Percentiles rank a stretch among this genome's conserved stretches.
These are phyloP conservation scores for Gamarada debralockiae DNA, from an alignment of 495 filamentous ascomycete species.

Conservation along the genomic window DNA sequence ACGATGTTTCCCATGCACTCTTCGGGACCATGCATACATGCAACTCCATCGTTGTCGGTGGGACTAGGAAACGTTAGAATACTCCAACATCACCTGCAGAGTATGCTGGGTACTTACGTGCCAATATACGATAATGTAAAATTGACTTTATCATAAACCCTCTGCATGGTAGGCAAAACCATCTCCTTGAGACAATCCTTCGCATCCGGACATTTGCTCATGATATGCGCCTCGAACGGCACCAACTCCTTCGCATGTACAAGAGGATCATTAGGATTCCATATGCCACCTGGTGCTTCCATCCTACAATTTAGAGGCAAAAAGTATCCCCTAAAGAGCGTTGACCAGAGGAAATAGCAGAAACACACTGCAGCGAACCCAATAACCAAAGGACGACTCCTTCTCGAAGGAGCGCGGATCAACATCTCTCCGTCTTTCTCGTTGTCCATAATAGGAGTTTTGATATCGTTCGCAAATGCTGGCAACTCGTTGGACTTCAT, in stretches of 20 bases:
- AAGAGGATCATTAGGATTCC: not conserved
- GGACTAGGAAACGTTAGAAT: conserved; percentile 27
- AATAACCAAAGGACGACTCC: conserved; percentile 9
- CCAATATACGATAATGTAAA: conserved; percentile 92
- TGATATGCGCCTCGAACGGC: conserved; percentile 86
- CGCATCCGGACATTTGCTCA: conserved; percentile 93
- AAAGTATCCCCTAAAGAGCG: not conserved
- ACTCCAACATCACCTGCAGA: not conserved
- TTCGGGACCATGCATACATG: conserved; percentile 81
- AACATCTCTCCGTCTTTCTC: conserved; percentile 12
- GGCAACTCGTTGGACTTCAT: conserved; percentile 11
- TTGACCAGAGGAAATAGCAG: conserved; percentile 16
- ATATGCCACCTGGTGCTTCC: not conserved
- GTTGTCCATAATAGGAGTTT: conserved; percentile 3
- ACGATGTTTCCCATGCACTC: conserved; percentile 96
- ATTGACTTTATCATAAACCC: conserved; percentile 76
- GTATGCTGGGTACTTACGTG: conserved; percentile 40
- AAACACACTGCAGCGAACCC: conserved; percentile 17
- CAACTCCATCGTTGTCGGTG: conserved; percentile 60
- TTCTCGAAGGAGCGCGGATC: conserved; percentile 1
- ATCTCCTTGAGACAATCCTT: conserved; percentile 28
- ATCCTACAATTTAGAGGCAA: not conserved
- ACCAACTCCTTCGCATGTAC: conserved; percentile 37
- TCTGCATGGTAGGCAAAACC: conserved; percentile 75
- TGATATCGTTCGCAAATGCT: conserved; percentile 2